These are phyloP conservation scores for Gloeostereum incarnatum DNA, from an alignment of 768 basidiomycete species.

Conservation along the genomic window DNA sequence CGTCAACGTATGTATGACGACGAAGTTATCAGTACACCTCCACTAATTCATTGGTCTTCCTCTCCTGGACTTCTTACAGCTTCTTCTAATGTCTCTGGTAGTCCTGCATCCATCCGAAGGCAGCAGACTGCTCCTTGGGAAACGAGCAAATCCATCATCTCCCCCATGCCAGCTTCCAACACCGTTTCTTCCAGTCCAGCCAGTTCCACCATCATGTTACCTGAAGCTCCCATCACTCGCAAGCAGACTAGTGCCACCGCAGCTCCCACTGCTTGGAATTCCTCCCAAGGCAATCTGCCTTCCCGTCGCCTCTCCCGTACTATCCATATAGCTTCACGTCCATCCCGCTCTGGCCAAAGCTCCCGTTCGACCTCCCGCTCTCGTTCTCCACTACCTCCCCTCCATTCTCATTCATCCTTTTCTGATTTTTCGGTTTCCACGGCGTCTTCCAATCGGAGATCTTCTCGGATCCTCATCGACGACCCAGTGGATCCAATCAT, in stretches of 20 bases:
- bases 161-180: too few species aligned
- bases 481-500: constrained; percentile 87
- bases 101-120: constrained; percentile 61
- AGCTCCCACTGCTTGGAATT: constrained; percentile 44
- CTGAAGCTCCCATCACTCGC: constrained; percentile 57
- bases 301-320: constrained; percentile 81
- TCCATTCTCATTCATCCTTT: constrained; percentile 56
- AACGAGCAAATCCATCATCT: constrained; percentile 42
- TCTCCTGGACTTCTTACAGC: constrained; percentile 51
- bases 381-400: constrained; percentile 79
- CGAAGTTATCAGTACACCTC: constrained; percentile 22
- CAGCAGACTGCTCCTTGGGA: constrained; percentile 64
- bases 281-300: constrained; percentile 41
- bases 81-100: constrained; percentile 55
- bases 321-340: constrained; percentile 64
- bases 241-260: constrained; percentile 43
- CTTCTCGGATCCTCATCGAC: constrained; percentile 77
- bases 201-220: constrained; percentile 48
- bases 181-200: constrained; percentile 50
- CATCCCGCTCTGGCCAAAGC: constrained; percentile 65
- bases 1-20: constrained; percentile 69
- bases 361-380: constrained; percentile 95
- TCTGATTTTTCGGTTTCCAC: constrained; percentile 41
- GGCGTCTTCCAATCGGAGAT: constrained; percentile 53
- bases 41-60: constrained; percentile 46